Percentiles rank a stretch among this genome's conserved stretches.
phyloP scores from a whole-genome alignment of 1,284 basidiomycete genomes.

The Neotropicomus parvogracilis region DNA sequence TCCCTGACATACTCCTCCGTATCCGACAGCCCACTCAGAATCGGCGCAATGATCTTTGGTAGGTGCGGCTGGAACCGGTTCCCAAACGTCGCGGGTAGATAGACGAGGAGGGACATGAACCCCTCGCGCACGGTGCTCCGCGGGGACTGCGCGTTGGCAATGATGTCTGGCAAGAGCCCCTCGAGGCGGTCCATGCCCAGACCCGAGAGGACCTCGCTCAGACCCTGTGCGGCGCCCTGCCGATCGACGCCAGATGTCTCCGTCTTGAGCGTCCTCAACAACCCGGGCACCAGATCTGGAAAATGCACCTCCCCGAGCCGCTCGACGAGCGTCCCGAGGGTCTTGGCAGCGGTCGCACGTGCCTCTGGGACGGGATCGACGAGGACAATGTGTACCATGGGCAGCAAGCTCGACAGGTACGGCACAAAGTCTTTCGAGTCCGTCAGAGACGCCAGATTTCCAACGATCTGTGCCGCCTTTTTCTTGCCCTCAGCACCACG shows the following conservation, averaged over 20 bases:
- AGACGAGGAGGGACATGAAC: constrained; percentile 97
- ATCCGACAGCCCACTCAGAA: constrained; percentile 90
- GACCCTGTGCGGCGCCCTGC: constrained; percentile 96
- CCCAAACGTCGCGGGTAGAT: constrained; percentile 94
- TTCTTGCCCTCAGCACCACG: constrained; percentile 92
- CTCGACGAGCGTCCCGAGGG: constrained; percentile 95
- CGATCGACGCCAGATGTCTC: constrained; percentile 95
- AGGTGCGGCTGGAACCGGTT: constrained; percentile 94
- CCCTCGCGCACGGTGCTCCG: constrained; percentile 94
- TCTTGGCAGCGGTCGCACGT: constrained; percentile 94
- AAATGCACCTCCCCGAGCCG: constrained; percentile 94
- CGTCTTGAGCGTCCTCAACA: constrained; percentile 87
- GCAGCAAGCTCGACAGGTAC: constrained; percentile 85
- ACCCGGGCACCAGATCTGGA: constrained; percentile 90
- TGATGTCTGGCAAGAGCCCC: constrained; percentile 90
- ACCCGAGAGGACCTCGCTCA: constrained; percentile 93
- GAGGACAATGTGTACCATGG: constrained; percentile 89
- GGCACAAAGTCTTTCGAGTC: constrained; percentile 98
- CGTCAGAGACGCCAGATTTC: constrained; percentile 92
- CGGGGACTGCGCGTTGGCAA: constrained; percentile 87
- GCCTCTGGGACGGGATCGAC: constrained; percentile 97
- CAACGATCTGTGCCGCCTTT: constrained; percentile 95
- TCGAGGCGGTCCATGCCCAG: constrained; percentile 97
- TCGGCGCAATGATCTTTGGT: constrained; percentile 91
- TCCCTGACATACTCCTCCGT: constrained; percentile 92